These are phyloP conservation scores for Phylloporus arenicola DNA, from an alignment of 768 basidiomycete species.

Conservation along the genomic window DNA sequence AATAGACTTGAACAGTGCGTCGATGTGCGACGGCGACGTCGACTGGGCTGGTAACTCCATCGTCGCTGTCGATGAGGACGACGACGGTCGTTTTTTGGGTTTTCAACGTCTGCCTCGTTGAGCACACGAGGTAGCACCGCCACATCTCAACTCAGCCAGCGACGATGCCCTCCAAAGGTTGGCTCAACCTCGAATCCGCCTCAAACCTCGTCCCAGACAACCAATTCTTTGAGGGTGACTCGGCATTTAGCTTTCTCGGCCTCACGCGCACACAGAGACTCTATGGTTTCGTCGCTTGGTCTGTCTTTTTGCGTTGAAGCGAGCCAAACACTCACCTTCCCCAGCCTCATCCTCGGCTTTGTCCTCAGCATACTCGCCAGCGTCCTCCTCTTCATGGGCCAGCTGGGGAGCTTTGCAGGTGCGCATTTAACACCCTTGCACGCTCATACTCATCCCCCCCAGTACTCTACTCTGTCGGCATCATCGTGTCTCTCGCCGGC, in stretches of 20 bases:
- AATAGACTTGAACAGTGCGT: conserved; percentile 53
- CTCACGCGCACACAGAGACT: conserved; percentile 75
- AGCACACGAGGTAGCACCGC: conserved; percentile 22
- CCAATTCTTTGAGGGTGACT: conserved; percentile 84
- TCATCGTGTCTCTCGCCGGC: conserved; percentile 74
- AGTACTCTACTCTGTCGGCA: conserved; percentile 84
- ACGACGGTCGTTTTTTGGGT: background rate
- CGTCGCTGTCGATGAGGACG: background rate
- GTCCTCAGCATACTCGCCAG: conserved; percentile 75
- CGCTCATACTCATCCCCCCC: background rate
- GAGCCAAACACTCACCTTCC: background rate
- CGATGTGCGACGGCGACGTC: conserved; percentile 53
- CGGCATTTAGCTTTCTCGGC: conserved; percentile 76
- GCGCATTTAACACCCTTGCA: conserved; percentile 19
- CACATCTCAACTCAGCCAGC: background rate
- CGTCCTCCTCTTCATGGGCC: conserved; percentile 69
- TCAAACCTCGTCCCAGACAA: conserved; percentile 62
- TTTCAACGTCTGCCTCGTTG: conserved; percentile 20
- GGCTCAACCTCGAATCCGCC: conserved; percentile 80
- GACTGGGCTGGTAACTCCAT: background rate
- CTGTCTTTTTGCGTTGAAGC: conserved; percentile 27
- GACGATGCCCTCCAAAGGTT: conserved; percentile 59
- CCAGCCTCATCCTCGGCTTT: conserved; percentile 70
- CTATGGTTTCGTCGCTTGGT: conserved; percentile 86
- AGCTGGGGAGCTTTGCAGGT: conserved; percentile 70